These are phyloP conservation scores for Tetraselmis striata DNA, from an alignment of 139 green algal genomes.

Conservation along the genomic window DNA sequence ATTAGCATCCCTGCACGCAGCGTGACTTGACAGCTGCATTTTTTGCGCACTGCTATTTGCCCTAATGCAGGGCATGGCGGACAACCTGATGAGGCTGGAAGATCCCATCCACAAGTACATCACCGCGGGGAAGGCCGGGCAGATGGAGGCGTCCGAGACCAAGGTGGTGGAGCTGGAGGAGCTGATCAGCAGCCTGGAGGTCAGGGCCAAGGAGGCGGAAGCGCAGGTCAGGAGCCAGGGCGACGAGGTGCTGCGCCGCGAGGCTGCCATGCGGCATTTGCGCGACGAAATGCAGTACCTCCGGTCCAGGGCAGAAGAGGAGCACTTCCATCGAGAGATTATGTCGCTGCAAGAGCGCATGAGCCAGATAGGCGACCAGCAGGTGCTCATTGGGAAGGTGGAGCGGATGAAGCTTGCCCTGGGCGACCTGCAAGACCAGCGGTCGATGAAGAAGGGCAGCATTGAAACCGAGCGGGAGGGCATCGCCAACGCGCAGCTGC, in stretches of 20 bases:
- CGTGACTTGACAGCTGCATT: too few relatives aligned
- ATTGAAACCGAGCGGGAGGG: background rate
- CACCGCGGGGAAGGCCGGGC: background rate
- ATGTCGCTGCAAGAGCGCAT: background rate
- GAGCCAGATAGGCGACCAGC: background rate
- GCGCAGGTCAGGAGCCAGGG: background rate
- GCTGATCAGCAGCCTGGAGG: conserved; percentile 6
- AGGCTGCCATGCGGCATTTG: conserved; percentile 21
- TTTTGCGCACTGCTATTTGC: too few relatives aligned
- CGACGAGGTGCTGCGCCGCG: conserved; percentile 7
- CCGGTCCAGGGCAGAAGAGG: conserved; percentile 19
- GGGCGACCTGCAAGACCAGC: background rate
- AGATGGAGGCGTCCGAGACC: conserved; percentile 1
- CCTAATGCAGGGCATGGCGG: conserved; percentile 3
- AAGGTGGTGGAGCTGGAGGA: conserved; percentile 4
- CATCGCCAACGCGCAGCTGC: background rate
- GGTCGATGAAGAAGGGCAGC: background rate
- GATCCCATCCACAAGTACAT: background rate
- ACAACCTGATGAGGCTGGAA: background rate
- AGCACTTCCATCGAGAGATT: conserved; percentile 7
- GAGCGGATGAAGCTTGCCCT: background rate
- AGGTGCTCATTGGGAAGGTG: background rate
- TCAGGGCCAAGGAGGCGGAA: conserved; percentile 7
- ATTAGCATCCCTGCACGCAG: too few relatives aligned
- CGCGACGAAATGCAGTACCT: conserved; percentile 36